These are phyloP conservation scores for Termitomyces sp. DNA, from an alignment of 768 basidiomycete genomes.

Conservation along the genomic window DNA sequence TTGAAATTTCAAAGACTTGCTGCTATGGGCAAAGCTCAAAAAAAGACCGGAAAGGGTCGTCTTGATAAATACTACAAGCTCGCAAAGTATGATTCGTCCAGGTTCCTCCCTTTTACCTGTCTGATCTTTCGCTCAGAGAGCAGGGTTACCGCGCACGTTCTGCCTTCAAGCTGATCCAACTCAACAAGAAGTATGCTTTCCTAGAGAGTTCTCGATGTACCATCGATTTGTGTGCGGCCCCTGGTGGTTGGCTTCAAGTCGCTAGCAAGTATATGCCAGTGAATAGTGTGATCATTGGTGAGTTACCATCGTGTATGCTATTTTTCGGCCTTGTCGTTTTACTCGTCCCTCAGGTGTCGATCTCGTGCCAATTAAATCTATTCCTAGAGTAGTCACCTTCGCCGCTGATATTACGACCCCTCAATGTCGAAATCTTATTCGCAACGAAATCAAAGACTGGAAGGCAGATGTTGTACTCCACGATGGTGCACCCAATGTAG, in stretches of 20 bases:
- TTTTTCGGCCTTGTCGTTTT: neutral
- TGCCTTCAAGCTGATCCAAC: conserved; percentile 97
- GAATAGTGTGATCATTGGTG: conserved; percentile 89
- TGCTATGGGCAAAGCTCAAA: conserved; percentile 77
- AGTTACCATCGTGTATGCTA: conserved; percentile 20
- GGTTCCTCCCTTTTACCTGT: neutral
- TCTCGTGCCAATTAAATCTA: conserved; percentile 92
- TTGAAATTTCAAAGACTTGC: neutral
- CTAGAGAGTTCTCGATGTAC: conserved; percentile 87
- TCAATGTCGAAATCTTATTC: conserved; percentile 83
- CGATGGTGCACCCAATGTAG: conserved; percentile 99
- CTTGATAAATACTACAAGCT: conserved; percentile 97
- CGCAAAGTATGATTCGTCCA: conserved; percentile 59
- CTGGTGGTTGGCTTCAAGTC: conserved; percentile 98
- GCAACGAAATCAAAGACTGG: conserved; percentile 94
- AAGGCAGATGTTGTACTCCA: conserved; percentile 98
- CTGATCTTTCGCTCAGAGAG: conserved; percentile 55
- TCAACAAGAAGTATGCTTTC: conserved; percentile 97
- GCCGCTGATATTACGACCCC: conserved; percentile 92
- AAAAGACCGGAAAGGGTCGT: conserved; percentile 95
- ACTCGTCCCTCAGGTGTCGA: conserved; percentile 68
- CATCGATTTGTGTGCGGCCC: conserved; percentile 97
- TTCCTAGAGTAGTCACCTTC: conserved; percentile 90
- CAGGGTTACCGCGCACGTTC: conserved; percentile 99
- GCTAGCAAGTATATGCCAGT: conserved; percentile 96